Evolutionary conservation across 2,329 filamentous ascomycete genomes (phyloP), one percentile per base, ranked within the genome.

Genomic region (Penicillium sp.): DNA sequence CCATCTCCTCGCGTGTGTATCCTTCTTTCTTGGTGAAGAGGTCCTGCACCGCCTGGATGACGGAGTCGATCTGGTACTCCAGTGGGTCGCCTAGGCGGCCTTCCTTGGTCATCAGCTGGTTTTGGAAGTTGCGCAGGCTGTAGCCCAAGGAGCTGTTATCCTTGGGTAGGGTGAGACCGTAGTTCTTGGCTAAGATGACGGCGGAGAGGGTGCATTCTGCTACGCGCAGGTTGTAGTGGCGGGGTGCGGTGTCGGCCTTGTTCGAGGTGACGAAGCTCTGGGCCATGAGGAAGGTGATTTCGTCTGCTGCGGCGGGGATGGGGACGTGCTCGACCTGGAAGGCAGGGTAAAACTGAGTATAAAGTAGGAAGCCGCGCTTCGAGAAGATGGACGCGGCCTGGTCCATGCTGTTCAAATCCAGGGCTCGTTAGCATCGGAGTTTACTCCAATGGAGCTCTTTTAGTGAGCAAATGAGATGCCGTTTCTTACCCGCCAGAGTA

Each of bases 341-440:
- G 18, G 79, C 81, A 3, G 94, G 94, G 60, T 86, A 86, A 78
- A 99, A 99, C 9, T 88, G 89, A 56, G 97, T 93, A 70, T 95
- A 92, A 42, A 97, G 84, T 9, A 94, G 92, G 37, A 89, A 90
- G 49, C 90, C 92, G 62, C 87, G 86, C 67, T 90, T 83, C 0
- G 92, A 93, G 75, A 99, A 94, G 60, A 99, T 93, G 0, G 93
- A 97, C 31, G 94, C 94, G 14, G 92, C 88, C 77, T 99, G 94
- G 70, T 99, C 94, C 94, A 99, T 97, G 53, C 92, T 91, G 59
- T 57, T 25, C 33, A 35, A 42, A 20, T 20, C 27, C 20, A 7
- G 25, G 22, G 29, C 11, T 22, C 4, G 35, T 62, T 48, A 62
- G 55, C 20, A 51, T 29, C 43, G 44, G n/a, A n/a, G 22, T 20